Conservation (phyloP, 768 basidiomycete species). For the Leccinellum luteum region DNA sequence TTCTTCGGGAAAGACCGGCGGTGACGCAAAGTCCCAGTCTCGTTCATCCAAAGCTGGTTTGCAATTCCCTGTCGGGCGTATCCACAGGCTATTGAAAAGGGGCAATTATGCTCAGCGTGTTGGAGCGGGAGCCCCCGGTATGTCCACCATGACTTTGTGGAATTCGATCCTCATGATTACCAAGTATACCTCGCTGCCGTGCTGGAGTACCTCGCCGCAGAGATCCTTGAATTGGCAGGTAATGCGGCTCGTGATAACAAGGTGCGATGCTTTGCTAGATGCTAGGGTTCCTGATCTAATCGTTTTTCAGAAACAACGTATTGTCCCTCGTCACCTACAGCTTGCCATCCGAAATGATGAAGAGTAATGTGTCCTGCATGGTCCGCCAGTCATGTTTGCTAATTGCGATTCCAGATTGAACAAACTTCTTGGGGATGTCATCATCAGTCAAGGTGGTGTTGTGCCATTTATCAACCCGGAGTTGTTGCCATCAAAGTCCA, state of each 20-base stretch:
- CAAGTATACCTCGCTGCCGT: slow-evolving; percentile 82
- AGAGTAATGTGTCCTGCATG: slow-evolving; percentile 42
- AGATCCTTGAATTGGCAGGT: slow-evolving; percentile 84
- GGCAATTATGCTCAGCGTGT: slow-evolving; percentile 73
- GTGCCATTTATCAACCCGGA: slow-evolving; percentile 61
- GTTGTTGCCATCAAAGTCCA: slow-evolving; percentile 43
- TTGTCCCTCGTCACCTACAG: slow-evolving; percentile 76
- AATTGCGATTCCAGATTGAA: slow-evolving; percentile 39
- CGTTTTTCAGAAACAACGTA: slow-evolving; percentile 56
- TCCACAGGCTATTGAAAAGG: slow-evolving; percentile 73
- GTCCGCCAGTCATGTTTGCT: background rate
- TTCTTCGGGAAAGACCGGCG: slow-evolving; percentile 45
- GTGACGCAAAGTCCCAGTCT: slow-evolving; percentile 57
- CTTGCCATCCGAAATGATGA: slow-evolving; percentile 77
- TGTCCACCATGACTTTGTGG: slow-evolving; percentile 11
- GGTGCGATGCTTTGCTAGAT: slow-evolving; percentile 9
- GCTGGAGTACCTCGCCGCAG: slow-evolving; percentile 83
- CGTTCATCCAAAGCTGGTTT: slow-evolving; percentile 65
- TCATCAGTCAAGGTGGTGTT: slow-evolving; percentile 79
- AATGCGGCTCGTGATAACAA: slow-evolving; percentile 78
- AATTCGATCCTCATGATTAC: background rate
- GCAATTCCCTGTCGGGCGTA: slow-evolving; percentile 81
- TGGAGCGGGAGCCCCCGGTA: slow-evolving; percentile 66
- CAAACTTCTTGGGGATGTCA: slow-evolving; percentile 57
- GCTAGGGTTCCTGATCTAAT: background rate